Evolutionary conservation across 1,284 basidiomycete species (phyloP), one percentile per base, ranked within the genome.

Genomic region (Tremellales sp.): DNA sequence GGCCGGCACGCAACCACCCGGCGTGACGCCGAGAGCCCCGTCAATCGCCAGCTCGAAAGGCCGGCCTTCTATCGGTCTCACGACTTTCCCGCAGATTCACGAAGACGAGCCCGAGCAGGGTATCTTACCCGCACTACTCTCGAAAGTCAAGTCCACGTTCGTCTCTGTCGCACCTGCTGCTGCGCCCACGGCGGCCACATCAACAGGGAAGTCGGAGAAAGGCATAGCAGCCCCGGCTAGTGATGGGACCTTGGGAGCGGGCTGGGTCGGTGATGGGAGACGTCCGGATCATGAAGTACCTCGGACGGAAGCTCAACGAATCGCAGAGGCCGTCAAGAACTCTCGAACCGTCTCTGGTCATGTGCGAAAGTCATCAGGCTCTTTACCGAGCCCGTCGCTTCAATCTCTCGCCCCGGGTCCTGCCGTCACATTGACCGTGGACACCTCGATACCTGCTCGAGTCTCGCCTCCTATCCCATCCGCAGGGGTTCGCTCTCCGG

Each of bases 81-180:
- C 73, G 8, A 73, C 68, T 4, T 75, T 75, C 46, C 73, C 73
- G 3, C 65, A 68, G 27, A 64, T 67, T 1, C 73, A 73, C 57
- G 57, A 64, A 15, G 73, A 75, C 46, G 73, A 73, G 49, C 69
- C 65, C 13, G 73, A 75, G 53, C 67, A 67, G 27, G 71, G 68
- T 2, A 57, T 74, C n/a, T 56, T 75, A 7, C 71, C 72, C 3
- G 53, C 66, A 13, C 41, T 75, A 13, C 54, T 75, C 27, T 72
- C 70, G 5, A 74, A 72, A 46, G 70, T 75, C 48, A 70, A 73
- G 49, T 67, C 64, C 42, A 69, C 70, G 0, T 73, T 75, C 48
- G 45, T 58, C 1, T 52, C 60, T 5, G 35, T 58, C 17, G 47
- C 61, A 2, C 31, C 53, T 7, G 27, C 44, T 22, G 31, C 41